phyloP scores from a whole-genome alignment of 176 grass and related monocot genomes.

The Panicum miliaceum region DNA sequence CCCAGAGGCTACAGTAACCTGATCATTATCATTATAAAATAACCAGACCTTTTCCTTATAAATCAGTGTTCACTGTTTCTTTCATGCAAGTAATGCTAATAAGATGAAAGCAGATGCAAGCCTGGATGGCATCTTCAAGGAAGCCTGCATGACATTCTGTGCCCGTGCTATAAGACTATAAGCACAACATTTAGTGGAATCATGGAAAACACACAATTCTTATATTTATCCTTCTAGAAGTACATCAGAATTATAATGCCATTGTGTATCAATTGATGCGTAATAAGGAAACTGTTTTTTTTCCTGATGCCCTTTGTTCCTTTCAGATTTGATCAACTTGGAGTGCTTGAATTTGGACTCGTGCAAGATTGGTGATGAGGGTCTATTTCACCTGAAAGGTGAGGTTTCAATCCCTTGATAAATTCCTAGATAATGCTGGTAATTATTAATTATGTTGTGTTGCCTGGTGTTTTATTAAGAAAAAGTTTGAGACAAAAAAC shows the following conservation, averaged over 20 bases:
- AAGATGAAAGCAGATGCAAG: constrained; percentile 26
- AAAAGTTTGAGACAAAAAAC: constrained; percentile 17
- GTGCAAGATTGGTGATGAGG: constrained; percentile 86
- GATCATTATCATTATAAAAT: constrained; percentile 12
- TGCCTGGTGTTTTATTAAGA: not conserved
- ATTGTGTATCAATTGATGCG: constrained; percentile 9
- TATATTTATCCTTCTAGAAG: constrained; percentile 38
- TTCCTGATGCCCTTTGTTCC: constrained; percentile 38
- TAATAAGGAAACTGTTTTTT: not conserved
- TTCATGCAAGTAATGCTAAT: constrained; percentile 26
- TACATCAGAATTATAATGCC: not conserved
- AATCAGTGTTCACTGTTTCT: not conserved
- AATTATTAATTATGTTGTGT: not conserved
- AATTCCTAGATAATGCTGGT: not conserved
- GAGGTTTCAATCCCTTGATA: constrained; percentile 22
- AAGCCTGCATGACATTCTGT: constrained; percentile 15
- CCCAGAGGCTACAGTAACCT: too few species aligned
- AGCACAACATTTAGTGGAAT: constrained; percentile 10
- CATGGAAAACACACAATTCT: constrained; percentile 3
- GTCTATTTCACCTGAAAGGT: constrained; percentile 83
- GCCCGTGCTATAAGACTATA: not conserved
- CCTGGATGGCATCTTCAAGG: not conserved
- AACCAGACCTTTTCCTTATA: not conserved
- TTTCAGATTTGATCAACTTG: constrained; percentile 82
- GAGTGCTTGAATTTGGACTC: constrained; percentile 97